Conservation (phyloP, 2,329 filamentous ascomycete species). For the Elsinoe perseae region DNA sequence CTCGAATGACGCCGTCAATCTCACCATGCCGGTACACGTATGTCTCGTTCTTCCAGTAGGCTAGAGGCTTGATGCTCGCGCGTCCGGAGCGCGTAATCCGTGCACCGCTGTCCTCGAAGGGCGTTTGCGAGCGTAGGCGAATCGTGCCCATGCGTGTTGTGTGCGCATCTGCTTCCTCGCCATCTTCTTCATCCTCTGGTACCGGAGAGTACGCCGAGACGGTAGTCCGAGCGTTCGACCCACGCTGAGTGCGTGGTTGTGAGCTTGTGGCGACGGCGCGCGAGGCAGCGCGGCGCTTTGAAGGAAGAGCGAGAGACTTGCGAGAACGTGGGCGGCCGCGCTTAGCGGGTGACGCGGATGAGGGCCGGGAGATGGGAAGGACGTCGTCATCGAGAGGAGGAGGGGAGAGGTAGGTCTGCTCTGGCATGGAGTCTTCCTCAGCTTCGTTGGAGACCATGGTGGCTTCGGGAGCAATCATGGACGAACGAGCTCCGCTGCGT, state of each 20-base stretch:
- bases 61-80: conserved; percentile 66
- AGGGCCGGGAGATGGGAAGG: not conserved
- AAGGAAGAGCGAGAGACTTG: not conserved
- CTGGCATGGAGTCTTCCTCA: not conserved
- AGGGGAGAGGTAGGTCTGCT: conserved; percentile 12
- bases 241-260: not conserved
- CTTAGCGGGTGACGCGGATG: not conserved
- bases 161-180: conserved; percentile 18
- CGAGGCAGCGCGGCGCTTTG: not conserved
- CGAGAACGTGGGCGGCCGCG: not conserved
- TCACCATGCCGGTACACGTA: conserved; percentile 60
- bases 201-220: not conserved
- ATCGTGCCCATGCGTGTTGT: conserved; percentile 19
- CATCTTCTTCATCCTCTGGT: conserved; percentile 15
- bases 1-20: conserved; percentile 70
- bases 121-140: conserved; percentile 32
- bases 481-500: not conserved
- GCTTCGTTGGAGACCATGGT: conserved; percentile 10
- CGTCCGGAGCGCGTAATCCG: conserved; percentile 70
- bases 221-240: not conserved
- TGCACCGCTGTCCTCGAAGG: conserved; percentile 43
- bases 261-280: not conserved
- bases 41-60: conserved; percentile 80
- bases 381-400: conserved; percentile 5
- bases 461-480: not conserved